These are phyloP conservation scores for Vigna reflexopilosa DNA, from an alignment of 306 rosid genomes.

Conservation along the genomic window DNA sequence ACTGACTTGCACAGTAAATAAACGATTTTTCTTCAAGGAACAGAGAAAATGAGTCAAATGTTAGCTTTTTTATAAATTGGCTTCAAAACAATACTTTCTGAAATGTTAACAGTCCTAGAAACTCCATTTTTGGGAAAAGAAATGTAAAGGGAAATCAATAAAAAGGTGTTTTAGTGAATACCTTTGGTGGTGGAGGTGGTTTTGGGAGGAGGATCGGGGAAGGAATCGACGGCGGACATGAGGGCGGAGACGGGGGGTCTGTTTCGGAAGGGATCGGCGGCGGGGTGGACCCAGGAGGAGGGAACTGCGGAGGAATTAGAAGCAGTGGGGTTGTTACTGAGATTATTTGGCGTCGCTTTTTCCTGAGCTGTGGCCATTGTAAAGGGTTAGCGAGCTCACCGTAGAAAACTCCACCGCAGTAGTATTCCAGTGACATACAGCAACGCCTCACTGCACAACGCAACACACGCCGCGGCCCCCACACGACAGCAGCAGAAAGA, in stretches of 20 bases:
- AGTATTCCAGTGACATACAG: slow-evolving; percentile 85
- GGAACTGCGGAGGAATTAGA: slow-evolving; percentile 40
- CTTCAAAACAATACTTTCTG: too few species aligned
- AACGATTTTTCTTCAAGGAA: too few species aligned
- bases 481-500: too few species aligned
- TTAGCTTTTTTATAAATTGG: too few species aligned
- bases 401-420: slow-evolving; percentile 58
- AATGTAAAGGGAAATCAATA: too few species aligned
- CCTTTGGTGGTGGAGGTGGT: slow-evolving; percentile 72
- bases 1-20: too few species aligned
- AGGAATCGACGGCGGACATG: slow-evolving; percentile 57
- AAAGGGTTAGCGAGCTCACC: slow-evolving; percentile 76
- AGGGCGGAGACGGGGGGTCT: slow-evolving; percentile 50
- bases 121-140: too few species aligned
- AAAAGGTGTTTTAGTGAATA: background rate
- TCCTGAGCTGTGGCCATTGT: slow-evolving; percentile 93
- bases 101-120: too few species aligned
- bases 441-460: slow-evolving; percentile 19
- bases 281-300: slow-evolving; percentile 41
- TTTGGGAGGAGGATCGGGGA: slow-evolving; percentile 56
- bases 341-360: slow-evolving; percentile 69
- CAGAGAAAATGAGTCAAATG: too few species aligned
- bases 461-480: too few species aligned
- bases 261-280: slow-evolving; percentile 54
- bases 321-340: slow-evolving; percentile 11